phyloP scores from a whole-genome alignment of 1,284 basidiomycete species.

The Apiotrichum gracile region DNA sequence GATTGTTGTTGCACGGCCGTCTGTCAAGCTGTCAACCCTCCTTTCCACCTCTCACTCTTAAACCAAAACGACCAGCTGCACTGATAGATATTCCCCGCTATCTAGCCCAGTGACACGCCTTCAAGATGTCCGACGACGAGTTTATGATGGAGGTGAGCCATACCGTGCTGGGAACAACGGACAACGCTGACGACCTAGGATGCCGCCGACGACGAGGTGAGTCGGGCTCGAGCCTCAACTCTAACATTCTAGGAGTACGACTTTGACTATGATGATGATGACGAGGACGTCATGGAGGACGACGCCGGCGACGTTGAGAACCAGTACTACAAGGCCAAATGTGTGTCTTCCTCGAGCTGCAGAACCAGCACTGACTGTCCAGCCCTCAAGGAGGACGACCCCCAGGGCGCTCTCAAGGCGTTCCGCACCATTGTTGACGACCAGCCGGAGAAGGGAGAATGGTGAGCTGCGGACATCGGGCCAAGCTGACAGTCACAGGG shows the following conservation, averaged over 20 bases:
- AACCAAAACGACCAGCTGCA: no score
- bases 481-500: conserved; percentile 56
- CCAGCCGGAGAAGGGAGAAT: conserved; percentile 87
- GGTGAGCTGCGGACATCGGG: conserved; percentile 52
- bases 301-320: conserved; percentile 94
- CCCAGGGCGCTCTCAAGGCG: conserved; percentile 80
- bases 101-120: background rate
- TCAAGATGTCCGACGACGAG: conserved; percentile 48
- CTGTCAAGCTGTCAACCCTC: no score
- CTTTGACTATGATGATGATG: conserved; percentile 88
- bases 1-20: no score
- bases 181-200: conserved; percentile 34
- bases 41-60: no score
- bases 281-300: conserved; percentile 62
- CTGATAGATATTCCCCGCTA: background rate
- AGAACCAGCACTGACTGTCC: background rate
- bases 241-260: conserved; percentile 69
- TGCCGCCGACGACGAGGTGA: conserved; percentile 46
- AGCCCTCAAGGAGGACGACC: conserved; percentile 89
- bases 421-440: conserved; percentile 80
- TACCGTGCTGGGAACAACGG: background rate
- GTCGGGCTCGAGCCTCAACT: no score
- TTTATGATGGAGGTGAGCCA: conserved; percentile 49
- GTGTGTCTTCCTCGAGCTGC: conserved; percentile 51
- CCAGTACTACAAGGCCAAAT: conserved; percentile 96